Conservation (phyloP, 2,329 filamentous ascomycete species). For the Neoscytalidium dimidiatum region DNA sequence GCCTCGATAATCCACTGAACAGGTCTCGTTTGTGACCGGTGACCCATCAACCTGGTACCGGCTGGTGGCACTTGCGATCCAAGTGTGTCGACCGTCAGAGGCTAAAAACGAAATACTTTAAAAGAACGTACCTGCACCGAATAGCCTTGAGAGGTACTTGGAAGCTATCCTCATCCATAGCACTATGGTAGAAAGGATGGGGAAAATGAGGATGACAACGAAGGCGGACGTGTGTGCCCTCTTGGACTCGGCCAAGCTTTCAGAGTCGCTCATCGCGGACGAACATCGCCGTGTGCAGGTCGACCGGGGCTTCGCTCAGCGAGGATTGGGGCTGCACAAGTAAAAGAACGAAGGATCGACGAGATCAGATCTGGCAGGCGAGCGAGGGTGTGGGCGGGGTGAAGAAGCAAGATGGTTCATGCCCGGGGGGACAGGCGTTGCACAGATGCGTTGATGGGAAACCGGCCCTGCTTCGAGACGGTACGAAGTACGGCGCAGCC, state of each 20-base stretch:
- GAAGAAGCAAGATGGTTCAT: slow-evolving; percentile 5
- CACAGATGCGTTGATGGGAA: neutral
- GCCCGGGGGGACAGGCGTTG: neutral
- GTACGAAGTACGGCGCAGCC: neutral
- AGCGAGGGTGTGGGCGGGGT: neutral
- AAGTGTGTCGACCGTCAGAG: neutral
- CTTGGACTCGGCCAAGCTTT: slow-evolving; percentile 3
- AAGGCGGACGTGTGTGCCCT: neutral
- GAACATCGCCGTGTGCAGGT: neutral
- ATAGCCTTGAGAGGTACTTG: neutral
- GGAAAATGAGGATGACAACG: slow-evolving; percentile 1
- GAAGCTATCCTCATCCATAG: slow-evolving; percentile 5
- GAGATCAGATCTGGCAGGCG: neutral
- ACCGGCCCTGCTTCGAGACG: neutral
- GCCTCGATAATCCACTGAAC: neutral
- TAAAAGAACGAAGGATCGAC: neutral
- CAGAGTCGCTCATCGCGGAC: slow-evolving; percentile 1
- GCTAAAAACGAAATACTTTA: neutral
- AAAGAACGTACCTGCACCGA: slow-evolving; percentile 2
- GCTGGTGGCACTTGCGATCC: neutral
- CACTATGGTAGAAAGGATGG: slow-evolving; percentile 2
- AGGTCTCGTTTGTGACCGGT: neutral
- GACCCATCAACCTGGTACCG: neutral
- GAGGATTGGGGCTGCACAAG: neutral
- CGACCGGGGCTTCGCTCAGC: neutral